Evolutionary conservation across 2,329 filamentous ascomycete genomes (phyloP), one percentile per base, ranked within the genome.

Genomic region (Alternaria incomplexa): DNA sequence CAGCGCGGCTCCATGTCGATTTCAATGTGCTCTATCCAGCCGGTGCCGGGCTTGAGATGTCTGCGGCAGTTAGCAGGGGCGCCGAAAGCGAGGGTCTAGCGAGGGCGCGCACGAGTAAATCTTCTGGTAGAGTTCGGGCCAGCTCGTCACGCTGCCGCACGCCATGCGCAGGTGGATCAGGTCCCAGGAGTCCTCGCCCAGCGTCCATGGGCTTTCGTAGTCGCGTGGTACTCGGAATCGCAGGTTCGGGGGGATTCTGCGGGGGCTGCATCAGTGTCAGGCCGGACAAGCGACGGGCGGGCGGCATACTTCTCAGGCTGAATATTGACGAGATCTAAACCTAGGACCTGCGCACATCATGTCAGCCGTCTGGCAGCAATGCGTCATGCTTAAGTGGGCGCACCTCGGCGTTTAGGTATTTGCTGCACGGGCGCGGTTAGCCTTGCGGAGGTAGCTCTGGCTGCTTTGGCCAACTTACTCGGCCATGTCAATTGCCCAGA

Each of bases 401-500:
- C 68, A 83, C 81, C 77, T 88, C 86, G 55, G 88, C 85, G 20
- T 86, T 74, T 12, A 83, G 83, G 73, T 87, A 89, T 76, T 84
- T 84, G 71, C 82, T 85, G 74, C 64, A 66, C 63, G 53, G 56
- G 47, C 58, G 20, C 22, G 53, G 71, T 80, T 78, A 80, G 77
- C 76, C 55, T 62, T 43, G 64, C 45, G 57, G 8, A 32, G 52
- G 62, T 56, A 56, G 22, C 44, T 44, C 47, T 52, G 66, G 66
- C 46, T 62, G 70, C 60, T 62, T 68, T 63, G 65, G 52, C 61
- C 57, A 72, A 81, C 88, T 82, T 83, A 93, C 87, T 91, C 89
- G 66, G 91, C 91, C 81, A 97, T 91, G 69, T 95, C 91, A 71
- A 96, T 92, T 44, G 91, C 88, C 95, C 95, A 98, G 64, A 97